Base-by-base conservation (phyloP, 305 asterid species). In the Plantago coronopus region DNA sequence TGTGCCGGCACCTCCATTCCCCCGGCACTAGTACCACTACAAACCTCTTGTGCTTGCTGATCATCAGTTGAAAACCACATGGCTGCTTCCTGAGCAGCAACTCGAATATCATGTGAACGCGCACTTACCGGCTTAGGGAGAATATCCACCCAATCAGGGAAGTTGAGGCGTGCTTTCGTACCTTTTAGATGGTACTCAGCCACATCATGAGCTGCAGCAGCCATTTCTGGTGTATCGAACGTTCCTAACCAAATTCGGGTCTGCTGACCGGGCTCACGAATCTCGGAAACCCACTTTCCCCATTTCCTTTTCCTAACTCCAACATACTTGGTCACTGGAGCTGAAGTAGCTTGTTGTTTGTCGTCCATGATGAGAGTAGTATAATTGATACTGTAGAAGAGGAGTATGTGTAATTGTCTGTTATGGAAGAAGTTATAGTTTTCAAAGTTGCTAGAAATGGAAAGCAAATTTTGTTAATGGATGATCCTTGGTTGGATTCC, bases 221-320 rank as follows among this genome's bases (percentile, higher is more conserved):
- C 95, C 91, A 86, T 86, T 70, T 86, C 81, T 12, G 91, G 71
- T 9, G 81, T 69, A 67, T 81, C 85, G 44, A 74, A 86, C 37
- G 91, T 86, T 48, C 94, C 94, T 54, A 85, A 51, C 91, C 91
- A 84, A 46, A 84, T 81, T 17, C 91, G 55, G 2, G 75, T 76
- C 53, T 77, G 78, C 68, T 74, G 80, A 7, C 90, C 88, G 0
- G 90, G 94, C 55, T 77, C 80, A 3, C 94, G 83, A 11, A 85
- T 79, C 60, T 85, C 94, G 0, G 88, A 77, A 62, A 85, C 94
- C 94, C 94, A 85, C 69, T 83, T 77, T 17, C 94, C 90, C 84
- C 86, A 82, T 79, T 81, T 85, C 7, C 94, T 68, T 69, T 69
- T 82, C 77, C 94, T 71, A 1, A 83, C 89, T 1, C 94, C 94